These are phyloP conservation scores for Coemansia sp. DNA, from an alignment of 192 early-diverging fungal species.

Conservation along the genomic window DNA sequence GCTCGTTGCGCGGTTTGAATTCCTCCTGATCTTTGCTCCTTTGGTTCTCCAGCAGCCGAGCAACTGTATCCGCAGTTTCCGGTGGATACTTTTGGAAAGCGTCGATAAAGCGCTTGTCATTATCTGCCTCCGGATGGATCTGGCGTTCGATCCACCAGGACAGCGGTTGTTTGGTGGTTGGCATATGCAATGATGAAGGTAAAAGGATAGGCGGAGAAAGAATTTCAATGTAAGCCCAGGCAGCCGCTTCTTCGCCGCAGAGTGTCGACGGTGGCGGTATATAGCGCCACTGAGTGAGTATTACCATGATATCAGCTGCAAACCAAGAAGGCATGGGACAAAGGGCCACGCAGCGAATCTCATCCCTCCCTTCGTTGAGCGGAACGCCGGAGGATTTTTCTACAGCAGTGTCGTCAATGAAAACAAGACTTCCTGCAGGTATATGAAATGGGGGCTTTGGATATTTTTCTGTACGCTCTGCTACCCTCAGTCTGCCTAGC, in stretches of 20 bases:
- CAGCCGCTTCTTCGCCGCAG: constrained; percentile 6
- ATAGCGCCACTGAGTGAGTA: constrained; percentile 42
- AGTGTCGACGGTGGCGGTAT: constrained; percentile 12
- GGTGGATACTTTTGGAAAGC: constrained; percentile 14
- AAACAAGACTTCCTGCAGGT: constrained; percentile 23
- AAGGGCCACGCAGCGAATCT: constrained; percentile 26
- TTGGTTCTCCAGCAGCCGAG: constrained; percentile 12
- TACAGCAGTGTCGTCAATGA: not conserved
- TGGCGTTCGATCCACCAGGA: constrained; percentile 39
- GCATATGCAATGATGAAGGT: constrained; percentile 1
- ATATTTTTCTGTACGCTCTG: constrained; percentile 21
- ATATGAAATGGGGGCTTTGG: constrained; percentile 18
- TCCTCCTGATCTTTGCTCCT: not conserved
- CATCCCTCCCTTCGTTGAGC: not conserved
- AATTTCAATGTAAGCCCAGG: constrained; percentile 33
- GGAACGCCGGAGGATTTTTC: not conserved
- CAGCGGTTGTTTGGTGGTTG: constrained; percentile 9
- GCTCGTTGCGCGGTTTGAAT: too few relatives aligned
- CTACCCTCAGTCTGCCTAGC: constrained; percentile 31
- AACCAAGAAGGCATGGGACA: constrained; percentile 31
- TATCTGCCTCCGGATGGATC: constrained; percentile 24
- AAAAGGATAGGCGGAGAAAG: constrained; percentile 30
- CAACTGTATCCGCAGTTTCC: not conserved
- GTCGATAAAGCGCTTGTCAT: constrained; percentile 13
- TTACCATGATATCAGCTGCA: constrained; percentile 1